These are phyloP conservation scores for Suhomyces yuchorum DNA, from an alignment of 1,139 yeast species.

Conservation along the genomic window DNA sequence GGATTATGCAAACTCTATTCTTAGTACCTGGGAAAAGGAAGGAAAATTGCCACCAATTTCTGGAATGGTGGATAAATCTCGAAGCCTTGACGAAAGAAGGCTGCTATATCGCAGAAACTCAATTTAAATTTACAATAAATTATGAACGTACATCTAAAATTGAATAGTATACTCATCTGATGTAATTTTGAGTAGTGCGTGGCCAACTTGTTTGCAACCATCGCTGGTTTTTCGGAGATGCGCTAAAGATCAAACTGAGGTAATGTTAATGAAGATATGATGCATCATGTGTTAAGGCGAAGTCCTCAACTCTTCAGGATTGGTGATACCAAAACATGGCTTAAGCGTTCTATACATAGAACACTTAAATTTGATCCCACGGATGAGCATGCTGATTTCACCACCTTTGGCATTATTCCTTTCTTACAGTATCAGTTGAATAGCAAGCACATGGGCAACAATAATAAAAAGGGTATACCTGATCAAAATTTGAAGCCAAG, in stretches of 20 bases:
- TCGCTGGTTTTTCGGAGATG: not conserved
- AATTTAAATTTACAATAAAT: conserved; percentile 31
- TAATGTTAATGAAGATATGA: conserved; percentile 1
- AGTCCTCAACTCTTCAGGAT: not conserved
- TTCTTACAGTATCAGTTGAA: conserved; percentile 31
- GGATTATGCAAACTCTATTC: conserved; percentile 63
- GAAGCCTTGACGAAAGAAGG: conserved; percentile 20
- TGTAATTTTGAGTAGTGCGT: conserved; percentile 3
- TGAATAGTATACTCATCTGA: too few species aligned
- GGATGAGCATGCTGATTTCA: conserved; percentile 21
- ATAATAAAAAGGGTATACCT: conserved; percentile 10
- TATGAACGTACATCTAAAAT: not conserved
- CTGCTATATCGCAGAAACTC: conserved; percentile 63
- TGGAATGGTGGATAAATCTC: conserved; percentile 43
- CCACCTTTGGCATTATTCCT: conserved; percentile 30
- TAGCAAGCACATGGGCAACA: conserved; percentile 13
- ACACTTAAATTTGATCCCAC: conserved; percentile 21
- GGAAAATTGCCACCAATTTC: conserved; percentile 66
- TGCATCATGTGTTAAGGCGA: conserved; percentile 3
- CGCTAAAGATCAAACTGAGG: not conserved
- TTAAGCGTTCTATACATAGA: not conserved
- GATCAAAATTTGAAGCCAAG: conserved; percentile 25
- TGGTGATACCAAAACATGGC: not conserved
- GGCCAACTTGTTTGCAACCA: conserved; percentile 10
- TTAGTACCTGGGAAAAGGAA: conserved; percentile 54